A percentile compares a stretch with the other conserved stretches of the same genome.
These are phyloP conservation scores for Trichoderma lentiforme DNA, from an alignment of 2,329 filamentous ascomycete species.

Conservation along the genomic window DNA sequence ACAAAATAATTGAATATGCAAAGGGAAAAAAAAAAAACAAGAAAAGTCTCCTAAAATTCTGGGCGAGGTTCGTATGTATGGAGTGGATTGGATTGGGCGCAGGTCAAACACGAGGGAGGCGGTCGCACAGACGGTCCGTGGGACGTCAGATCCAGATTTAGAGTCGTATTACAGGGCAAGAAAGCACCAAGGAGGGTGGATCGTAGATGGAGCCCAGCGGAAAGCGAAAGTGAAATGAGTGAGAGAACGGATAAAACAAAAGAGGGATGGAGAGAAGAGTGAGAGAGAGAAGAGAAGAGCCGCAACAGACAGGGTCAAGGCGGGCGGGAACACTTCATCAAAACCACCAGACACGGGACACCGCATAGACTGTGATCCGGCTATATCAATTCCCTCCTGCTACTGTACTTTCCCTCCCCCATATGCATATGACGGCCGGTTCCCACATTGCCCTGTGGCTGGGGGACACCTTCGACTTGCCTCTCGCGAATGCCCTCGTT, in stretches of 20 bases:
- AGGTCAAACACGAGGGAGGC: not conserved
- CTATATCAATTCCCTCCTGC: not conserved
- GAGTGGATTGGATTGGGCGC: not conserved
- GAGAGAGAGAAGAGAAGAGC: not conserved
- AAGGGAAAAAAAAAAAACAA: not conserved
- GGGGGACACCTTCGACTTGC: not conserved
- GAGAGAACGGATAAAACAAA: not conserved
- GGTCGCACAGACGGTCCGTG: conserved; percentile 6
- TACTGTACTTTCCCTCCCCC: not conserved
- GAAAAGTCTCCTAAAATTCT: not conserved
- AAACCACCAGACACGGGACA: not conserved
- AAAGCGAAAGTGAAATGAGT: not conserved
- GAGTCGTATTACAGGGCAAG: not conserved
- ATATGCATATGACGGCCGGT: not conserved
- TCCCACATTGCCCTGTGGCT: not conserved
- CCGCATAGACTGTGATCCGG: not conserved
- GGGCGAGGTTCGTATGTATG: not conserved
- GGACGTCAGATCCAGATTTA: conserved; percentile 7
- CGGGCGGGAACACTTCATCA: not conserved
- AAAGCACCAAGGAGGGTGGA: not conserved
- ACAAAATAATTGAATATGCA: not conserved
- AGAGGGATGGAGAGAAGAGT: not conserved
- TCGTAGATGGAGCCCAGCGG: not conserved
- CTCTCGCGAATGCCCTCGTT: not conserved
- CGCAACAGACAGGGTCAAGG: not conserved